phyloP scores from a whole-genome alignment of 192 early-diverging fungal genomes.

The Coemansia guatemalensis region DNA sequence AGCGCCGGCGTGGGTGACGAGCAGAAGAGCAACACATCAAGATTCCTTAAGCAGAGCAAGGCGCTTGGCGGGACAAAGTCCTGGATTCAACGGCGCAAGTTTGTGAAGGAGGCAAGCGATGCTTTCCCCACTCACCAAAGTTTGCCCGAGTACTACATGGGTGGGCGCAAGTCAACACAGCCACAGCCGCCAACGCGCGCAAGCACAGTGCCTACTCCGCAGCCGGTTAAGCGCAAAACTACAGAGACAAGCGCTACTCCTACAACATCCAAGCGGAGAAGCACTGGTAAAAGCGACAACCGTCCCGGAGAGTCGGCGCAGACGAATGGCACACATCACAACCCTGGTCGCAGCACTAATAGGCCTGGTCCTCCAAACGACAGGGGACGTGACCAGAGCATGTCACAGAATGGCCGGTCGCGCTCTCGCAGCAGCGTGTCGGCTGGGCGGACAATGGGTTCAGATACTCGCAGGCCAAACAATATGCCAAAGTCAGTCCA shows the following conservation, averaged over 20 bases:
- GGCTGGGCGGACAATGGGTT: too few relatives aligned
- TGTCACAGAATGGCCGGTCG: too few relatives aligned
- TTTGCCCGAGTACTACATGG: constrained; percentile 34
- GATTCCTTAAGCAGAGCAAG: constrained; percentile 9
- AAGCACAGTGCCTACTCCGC: constrained; percentile 2
- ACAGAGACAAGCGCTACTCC: constrained; percentile 1
- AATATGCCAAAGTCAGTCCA: too few relatives aligned
- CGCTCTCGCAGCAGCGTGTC: too few relatives aligned
- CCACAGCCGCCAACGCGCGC: constrained; percentile 1
- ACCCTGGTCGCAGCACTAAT: too few relatives aligned
- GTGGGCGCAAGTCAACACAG: background rate
- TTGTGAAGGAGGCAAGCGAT: constrained; percentile 8
- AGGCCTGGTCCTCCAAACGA: too few relatives aligned
- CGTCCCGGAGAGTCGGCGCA: background rate
- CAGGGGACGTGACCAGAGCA: too few relatives aligned
- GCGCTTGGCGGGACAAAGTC: constrained; percentile 22
- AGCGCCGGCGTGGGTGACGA: constrained; percentile 4
- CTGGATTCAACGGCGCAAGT: constrained; percentile 32
- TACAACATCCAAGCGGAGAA: constrained; percentile 9
- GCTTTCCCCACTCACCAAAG: constrained; percentile 18
- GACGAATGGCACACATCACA: background rate
- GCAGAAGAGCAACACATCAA: constrained; percentile 1
- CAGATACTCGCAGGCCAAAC: too few relatives aligned
- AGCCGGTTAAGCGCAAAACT: constrained; percentile 8
- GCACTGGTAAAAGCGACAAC: constrained; percentile 1